Evolutionary conservation across 331 rosid genomes (phyloP).

Genomic region (Dryas integrifolia): DNA sequence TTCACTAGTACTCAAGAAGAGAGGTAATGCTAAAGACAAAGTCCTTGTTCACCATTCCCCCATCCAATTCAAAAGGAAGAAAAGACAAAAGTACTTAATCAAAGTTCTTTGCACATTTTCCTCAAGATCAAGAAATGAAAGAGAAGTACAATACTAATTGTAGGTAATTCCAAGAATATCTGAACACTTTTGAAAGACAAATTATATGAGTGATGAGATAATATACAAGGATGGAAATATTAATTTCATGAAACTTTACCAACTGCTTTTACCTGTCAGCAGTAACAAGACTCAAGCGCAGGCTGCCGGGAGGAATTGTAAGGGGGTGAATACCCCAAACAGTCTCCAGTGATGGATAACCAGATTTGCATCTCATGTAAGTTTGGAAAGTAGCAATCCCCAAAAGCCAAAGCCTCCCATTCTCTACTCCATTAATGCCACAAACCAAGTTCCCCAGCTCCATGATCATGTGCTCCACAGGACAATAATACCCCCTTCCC

Average conservation of each 20-base stretch:
- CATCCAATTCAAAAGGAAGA: background rate
- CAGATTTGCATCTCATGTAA: constrained; percentile 77
- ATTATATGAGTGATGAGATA: background rate
- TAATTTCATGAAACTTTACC: background rate
- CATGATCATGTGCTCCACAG: constrained; percentile 71
- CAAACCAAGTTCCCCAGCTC: constrained; percentile 82
- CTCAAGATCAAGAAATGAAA: background rate
- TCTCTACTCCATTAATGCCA: constrained; percentile 34
- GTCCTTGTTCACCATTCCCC: background rate
- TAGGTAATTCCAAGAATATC: constrained; percentile 14
- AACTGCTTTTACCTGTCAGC: constrained; percentile 53
- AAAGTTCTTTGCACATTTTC: background rate
- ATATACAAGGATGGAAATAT: constrained; percentile 20
- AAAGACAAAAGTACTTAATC: background rate
- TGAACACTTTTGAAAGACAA: constrained; percentile 18
- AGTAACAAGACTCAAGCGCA: constrained; percentile 67
- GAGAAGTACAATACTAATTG: too few species aligned
- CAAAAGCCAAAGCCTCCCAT: constrained; percentile 63
- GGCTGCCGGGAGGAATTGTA: constrained; percentile 68
- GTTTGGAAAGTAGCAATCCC: constrained; percentile 83
- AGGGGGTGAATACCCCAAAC: constrained; percentile 81
- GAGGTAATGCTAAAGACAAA: background rate
- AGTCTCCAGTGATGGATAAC: constrained; percentile 63
- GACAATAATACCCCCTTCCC: constrained; percentile 54
- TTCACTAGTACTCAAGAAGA: background rate